Evolutionary conservation across 495 filamentous ascomycete species (phyloP).

Genomic region (Usnea hakonensis): DNA sequence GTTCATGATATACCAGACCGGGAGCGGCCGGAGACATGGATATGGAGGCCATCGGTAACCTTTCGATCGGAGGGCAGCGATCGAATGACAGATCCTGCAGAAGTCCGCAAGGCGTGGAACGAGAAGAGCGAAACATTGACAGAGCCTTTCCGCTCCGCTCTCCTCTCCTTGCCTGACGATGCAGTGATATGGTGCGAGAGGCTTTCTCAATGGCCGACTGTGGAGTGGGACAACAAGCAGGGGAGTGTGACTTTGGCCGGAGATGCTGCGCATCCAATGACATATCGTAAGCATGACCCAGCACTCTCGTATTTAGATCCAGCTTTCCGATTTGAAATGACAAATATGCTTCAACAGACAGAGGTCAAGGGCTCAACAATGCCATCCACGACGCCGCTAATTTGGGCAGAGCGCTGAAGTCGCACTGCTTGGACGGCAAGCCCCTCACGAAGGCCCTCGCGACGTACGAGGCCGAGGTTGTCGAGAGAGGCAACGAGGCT

Average conservation of each 20-base stretch:
- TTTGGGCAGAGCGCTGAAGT: constrained; percentile 31
- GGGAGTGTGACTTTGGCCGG: constrained; percentile 42
- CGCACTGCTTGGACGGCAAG: constrained; percentile 16
- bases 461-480: constrained; percentile 44
- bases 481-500: constrained; percentile 39
- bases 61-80: not conserved
- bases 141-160: constrained; percentile 37
- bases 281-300: constrained; percentile 22
- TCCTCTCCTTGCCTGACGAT: constrained; percentile 35
- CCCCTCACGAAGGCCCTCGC: constrained; percentile 27
- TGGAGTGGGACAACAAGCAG: constrained; percentile 34
- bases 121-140: constrained; percentile 1
- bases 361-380: constrained; percentile 48
- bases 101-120: constrained; percentile 3
- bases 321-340: no score
- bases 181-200: constrained; percentile 32
- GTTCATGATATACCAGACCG: constrained; percentile 35
- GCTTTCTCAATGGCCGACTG: constrained; percentile 35
- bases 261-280: constrained; percentile 48
- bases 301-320: not conserved
- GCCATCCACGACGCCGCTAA: constrained; percentile 38
- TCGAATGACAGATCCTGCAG: not conserved
- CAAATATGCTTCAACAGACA: constrained; percentile 28
- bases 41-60: constrained; percentile 23
- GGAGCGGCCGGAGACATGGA: constrained; percentile 38